A percentile compares a stretch with the other conserved stretches of the same genome.
Evolutionary conservation across 2,329 filamentous ascomycete genomes (phyloP).

Genomic region (Fusarium pseudograminearum): DNA sequence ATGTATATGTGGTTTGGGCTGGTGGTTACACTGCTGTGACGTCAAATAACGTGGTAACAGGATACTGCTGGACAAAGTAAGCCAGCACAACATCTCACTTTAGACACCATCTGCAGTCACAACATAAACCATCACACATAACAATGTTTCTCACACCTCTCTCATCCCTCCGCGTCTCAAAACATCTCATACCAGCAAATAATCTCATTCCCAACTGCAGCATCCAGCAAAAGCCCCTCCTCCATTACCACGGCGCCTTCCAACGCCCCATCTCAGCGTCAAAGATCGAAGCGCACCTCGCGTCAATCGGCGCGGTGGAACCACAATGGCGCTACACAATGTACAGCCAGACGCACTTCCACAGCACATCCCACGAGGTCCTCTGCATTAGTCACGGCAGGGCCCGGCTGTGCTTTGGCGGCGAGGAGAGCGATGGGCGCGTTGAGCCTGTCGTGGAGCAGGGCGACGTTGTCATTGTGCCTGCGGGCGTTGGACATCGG

Average conservation of each 20-base stretch:
- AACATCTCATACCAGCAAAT: constrained; percentile 69
- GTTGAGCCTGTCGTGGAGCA: constrained; percentile 67
- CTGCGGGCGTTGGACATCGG: constrained; percentile 74
- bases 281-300: constrained; percentile 68
- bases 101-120: background rate
- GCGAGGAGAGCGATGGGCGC: constrained; percentile 68
- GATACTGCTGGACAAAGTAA: background rate
- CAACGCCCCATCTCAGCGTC: constrained; percentile 56
- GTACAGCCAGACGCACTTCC: constrained; percentile 75
- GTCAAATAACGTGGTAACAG: background rate
- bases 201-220: constrained; percentile 72
- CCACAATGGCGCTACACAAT: constrained; percentile 78
- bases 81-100: rapidly evolving
- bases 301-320: constrained; percentile 63
- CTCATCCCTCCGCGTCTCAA: constrained; percentile 65
- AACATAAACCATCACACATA: rapidly evolving
- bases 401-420: constrained; percentile 74
- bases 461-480: constrained; percentile 74
- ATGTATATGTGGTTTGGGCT: too few species aligned
- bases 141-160: constrained; percentile 47
- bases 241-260: constrained; percentile 75
- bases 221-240: constrained; percentile 70
- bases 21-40: background rate
- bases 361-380: constrained; percentile 75
- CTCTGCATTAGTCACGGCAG: constrained; percentile 69